Percentiles rank a stretch among this genome's conserved stretches.
Conservation (phyloP, 257 asterid species). For the Mitragyna speciosa region DNA sequence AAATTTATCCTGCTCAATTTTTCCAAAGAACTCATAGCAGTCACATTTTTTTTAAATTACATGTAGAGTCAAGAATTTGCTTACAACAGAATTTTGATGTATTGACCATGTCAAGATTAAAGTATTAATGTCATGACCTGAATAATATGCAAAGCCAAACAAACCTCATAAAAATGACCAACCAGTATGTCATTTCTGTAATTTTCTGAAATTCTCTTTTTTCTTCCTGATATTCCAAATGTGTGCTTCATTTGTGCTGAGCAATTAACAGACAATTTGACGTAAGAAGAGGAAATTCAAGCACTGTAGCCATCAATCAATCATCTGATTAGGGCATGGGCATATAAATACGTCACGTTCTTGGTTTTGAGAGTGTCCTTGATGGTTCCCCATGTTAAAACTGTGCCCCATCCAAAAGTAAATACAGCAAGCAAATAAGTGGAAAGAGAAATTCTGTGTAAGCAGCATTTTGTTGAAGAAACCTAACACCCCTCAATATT, state of each 20-base stretch:
- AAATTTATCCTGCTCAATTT: not conserved
- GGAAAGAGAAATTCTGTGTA: too few species aligned
- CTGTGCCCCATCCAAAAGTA: not conserved
- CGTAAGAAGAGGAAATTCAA: not conserved
- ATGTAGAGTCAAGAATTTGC: too few species aligned
- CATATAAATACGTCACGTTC: not conserved
- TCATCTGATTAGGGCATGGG: not conserved
- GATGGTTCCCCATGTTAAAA: not conserved
- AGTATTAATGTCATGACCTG: not conserved
- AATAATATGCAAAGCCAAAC: not conserved
- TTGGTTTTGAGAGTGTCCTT: not conserved
- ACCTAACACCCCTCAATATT: too few species aligned
- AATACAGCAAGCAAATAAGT: not conserved
- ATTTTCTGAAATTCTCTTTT: not conserved
- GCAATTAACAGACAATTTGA: not conserved
- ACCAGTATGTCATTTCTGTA: not conserved
- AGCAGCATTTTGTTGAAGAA: too few species aligned
- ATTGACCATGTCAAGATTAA: not conserved
- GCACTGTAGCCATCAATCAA: too few species aligned
- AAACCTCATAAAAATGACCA: not conserved
- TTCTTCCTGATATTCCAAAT: not conserved
- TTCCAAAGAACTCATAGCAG: not conserved
- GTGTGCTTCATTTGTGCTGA: not conserved
- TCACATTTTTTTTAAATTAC: too few species aligned
- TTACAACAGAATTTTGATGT: not conserved